These are phyloP conservation scores for Sporodiniella umbellata DNA, from an alignment of 371 early-diverging fungal species.

Conservation along the genomic window DNA sequence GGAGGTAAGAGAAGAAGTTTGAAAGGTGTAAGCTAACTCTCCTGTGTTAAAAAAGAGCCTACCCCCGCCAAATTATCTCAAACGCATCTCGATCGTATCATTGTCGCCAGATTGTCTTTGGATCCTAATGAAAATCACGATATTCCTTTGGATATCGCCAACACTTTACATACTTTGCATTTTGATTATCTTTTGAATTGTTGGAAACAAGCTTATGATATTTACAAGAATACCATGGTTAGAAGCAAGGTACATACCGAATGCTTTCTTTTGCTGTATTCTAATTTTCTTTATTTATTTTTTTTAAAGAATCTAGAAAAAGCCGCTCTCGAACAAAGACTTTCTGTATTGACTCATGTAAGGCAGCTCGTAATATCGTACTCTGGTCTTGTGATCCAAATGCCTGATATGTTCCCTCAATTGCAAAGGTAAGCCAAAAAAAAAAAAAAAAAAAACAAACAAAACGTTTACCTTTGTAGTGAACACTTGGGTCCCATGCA, in stretches of 20 bases:
- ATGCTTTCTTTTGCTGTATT: neutral
- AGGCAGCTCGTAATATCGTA: constrained; percentile 75
- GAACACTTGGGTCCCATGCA: constrained; percentile 40
- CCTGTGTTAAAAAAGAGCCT: constrained; percentile 19
- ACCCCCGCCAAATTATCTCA: constrained; percentile 49
- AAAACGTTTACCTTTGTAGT: constrained; percentile 20
- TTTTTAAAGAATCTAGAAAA: constrained; percentile 50
- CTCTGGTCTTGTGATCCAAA: constrained; percentile 76
- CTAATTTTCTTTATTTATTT: neutral
- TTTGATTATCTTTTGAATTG: constrained; percentile 79
- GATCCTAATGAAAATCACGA: constrained; percentile 50
- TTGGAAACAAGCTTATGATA: constrained; percentile 69
- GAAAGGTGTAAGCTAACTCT: too few species aligned
- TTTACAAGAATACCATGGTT: constrained; percentile 43
- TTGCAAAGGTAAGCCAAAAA: constrained; percentile 41
- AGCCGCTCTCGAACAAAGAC: constrained; percentile 53
- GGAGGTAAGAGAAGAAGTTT: too few species aligned
- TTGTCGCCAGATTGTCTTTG: constrained; percentile 75
- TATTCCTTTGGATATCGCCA: constrained; percentile 39
- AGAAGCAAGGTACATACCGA: constrained; percentile 41
- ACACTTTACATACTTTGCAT: constrained; percentile 38
- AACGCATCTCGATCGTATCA: constrained; percentile 65
- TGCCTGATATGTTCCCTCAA: constrained; percentile 91
- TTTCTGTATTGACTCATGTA: constrained; percentile 52
- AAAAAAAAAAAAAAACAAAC: neutral